Evolutionary conservation across 495 filamentous ascomycete species (phyloP), one percentile per base, ranked within the genome.

Genomic region (Cairneyella variabilis): DNA sequence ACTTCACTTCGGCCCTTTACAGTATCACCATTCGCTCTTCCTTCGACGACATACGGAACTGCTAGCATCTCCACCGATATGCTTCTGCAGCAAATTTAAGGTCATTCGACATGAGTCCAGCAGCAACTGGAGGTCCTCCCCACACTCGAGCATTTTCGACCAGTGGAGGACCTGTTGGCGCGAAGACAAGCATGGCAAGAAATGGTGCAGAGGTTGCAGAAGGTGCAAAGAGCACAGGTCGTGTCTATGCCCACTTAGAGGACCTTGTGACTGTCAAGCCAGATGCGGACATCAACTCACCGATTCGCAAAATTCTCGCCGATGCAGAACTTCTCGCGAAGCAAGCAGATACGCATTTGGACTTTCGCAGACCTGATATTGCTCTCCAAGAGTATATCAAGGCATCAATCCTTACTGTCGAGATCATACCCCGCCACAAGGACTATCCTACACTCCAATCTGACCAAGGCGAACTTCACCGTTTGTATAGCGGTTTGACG

Each of bases 371-470:
- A n/a, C 72, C 70, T 4, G 77, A 79, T 48, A 32, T 76, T 18
- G 78, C 76, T 7, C 61, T 80, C 7, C 69, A 73, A 22, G 88
- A 96, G 41, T 97, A 88, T 67, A 76, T 97, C 45, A 80, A 84
- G 36, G 85, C 91, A 21, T 88, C 77, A 39, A 84, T 88, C 41
- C 84, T 97, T 53, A 75, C 86, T 28, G 74, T 88, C 20, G 78
- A 91, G 34, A 71, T 84, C 28, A 84, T 96, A 28, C 90, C 90
- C 8, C 72, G 73, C 28, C 83, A 90, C 56, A 81, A 79, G 44
- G 85, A 89, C 27, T 89, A 78, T 60, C 76, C 73, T 12, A 66
- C 70, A 12, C 61, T 85, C 17, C 66, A 72, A 37, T 54, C 60
- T 9, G 73, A 75, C 41, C 64, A 75, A 17, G 67, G 68, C 14